Evolutionary conservation across 176 grass and related monocot genomes (phyloP).

Genomic region (Canna indica): DNA sequence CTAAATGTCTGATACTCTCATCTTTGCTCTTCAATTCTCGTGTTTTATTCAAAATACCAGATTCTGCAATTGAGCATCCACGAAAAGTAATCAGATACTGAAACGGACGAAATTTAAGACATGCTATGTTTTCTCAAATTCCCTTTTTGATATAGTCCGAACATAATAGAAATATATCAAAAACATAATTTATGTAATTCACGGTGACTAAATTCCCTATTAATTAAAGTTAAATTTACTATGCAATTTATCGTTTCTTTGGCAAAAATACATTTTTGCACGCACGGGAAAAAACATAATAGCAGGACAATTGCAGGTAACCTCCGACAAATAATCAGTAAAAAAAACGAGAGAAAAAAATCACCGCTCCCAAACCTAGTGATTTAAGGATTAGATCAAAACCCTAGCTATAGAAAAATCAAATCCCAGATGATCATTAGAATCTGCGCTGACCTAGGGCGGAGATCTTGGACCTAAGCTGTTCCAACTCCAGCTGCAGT

Average conservation of each 20-base stretch:
- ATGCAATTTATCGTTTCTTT: too few species aligned
- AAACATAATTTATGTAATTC: too few species aligned
- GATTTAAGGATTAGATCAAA: background rate
- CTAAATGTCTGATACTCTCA: conserved; percentile 33
- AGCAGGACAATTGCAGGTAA: background rate
- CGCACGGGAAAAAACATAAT: background rate
- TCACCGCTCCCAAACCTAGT: background rate
- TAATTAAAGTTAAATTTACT: too few species aligned
- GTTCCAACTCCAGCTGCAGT: conserved; percentile 10
- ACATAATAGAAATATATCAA: background rate
- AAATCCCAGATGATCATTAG: background rate
- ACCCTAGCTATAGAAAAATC: background rate
- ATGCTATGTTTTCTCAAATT: background rate
- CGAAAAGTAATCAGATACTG: background rate
- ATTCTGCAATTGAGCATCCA: conserved; percentile 30
- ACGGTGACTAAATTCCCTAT: too few species aligned
- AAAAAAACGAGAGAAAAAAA: background rate
- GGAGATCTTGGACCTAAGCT: conserved; percentile 6
- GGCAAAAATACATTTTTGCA: too few species aligned
- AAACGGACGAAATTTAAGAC: background rate
- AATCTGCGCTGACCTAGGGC: background rate
- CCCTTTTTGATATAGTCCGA: background rate
- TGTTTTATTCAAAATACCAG: conserved; percentile 27
- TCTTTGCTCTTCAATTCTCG: conserved; percentile 61
- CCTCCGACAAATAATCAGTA: too few species aligned